Evolutionary conservation across 768 basidiomycete species (phyloP).

Genomic region (Russula sp.): DNA sequence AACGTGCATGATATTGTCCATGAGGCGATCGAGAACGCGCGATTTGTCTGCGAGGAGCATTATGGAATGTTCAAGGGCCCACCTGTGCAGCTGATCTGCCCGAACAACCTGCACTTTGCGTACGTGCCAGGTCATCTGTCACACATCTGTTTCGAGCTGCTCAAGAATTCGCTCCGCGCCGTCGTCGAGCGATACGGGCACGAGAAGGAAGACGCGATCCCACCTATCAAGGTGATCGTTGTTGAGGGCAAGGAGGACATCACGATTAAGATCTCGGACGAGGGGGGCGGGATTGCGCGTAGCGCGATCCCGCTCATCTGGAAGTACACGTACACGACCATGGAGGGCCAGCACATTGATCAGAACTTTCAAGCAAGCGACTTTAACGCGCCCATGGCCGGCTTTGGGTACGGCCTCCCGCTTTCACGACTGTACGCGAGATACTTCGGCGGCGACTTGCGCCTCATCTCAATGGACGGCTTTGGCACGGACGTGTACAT

Average conservation of each 20-base stretch:
- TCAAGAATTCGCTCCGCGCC: constrained; percentile 96
- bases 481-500: constrained; percentile 94
- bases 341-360: constrained; percentile 64
- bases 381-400: constrained; percentile 97
- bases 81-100: constrained; percentile 94
- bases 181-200: constrained; percentile 90
- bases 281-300: constrained; percentile 91
- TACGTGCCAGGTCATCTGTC: constrained; percentile 97
- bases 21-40: constrained; percentile 97
- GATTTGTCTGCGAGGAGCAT: constrained; percentile 92
- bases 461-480: constrained; percentile 98
- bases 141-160: constrained; percentile 93
- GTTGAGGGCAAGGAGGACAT: constrained; percentile 98
- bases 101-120: constrained; percentile 75
- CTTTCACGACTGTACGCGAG: constrained; percentile 91
- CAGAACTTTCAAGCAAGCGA: constrained; percentile 79
- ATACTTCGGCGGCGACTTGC: constrained; percentile 91
- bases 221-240: constrained; percentile 90
- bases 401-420: constrained; percentile 91
- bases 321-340: constrained; percentile 97
- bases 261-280: constrained; percentile 97
- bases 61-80: constrained; percentile 92
- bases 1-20: constrained; percentile 97
- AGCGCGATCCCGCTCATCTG: constrained; percentile 91
- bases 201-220: constrained; percentile 71